Conservation (phyloP, 768 basidiomycete species). For the Multifurca ochricompacta region DNA sequence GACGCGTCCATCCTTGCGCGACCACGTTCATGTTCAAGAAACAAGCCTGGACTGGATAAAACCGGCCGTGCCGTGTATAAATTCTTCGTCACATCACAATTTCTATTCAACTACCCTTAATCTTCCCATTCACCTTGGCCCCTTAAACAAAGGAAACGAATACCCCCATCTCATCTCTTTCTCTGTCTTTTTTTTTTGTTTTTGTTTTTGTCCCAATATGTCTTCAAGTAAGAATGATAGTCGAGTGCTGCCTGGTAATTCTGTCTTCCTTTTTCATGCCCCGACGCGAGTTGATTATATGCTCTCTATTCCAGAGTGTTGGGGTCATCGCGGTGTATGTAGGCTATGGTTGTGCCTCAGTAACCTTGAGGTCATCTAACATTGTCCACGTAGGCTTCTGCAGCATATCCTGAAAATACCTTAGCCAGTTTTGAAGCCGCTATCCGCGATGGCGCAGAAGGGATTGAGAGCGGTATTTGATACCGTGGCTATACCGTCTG, state of each 20-base stretch:
- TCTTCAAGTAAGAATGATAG: neutral
- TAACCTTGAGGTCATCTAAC: constrained; percentile 4
- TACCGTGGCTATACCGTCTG: constrained; percentile 12
- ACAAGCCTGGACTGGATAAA: neutral
- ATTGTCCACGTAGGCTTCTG: constrained; percentile 55
- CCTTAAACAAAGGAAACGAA: neutral
- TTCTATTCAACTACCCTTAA: neutral
- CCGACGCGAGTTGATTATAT: neutral
- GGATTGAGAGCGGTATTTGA: constrained; percentile 92
- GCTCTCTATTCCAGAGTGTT: constrained; percentile 50
- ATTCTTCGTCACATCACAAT: neutral
- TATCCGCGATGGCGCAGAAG: constrained; percentile 91
- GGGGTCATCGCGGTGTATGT: constrained; percentile 67
- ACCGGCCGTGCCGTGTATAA: neutral
- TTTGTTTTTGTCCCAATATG: neutral
- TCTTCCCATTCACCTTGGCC: neutral
- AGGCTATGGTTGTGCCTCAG: constrained; percentile 24
- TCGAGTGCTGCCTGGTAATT: constrained; percentile 24
- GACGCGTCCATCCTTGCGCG: neutral
- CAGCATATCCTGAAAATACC: constrained; percentile 88
- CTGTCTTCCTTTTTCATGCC: neutral
- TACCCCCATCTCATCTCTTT: neutral
- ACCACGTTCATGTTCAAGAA: neutral
- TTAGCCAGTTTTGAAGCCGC: constrained; percentile 92
- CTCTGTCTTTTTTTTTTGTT: neutral